A percentile compares a stretch with the other conserved stretches of the same genome.
phyloP scores from a whole-genome alignment of 2,329 filamentous ascomycete genomes.

The Stagonosporopsis tanaceti region DNA sequence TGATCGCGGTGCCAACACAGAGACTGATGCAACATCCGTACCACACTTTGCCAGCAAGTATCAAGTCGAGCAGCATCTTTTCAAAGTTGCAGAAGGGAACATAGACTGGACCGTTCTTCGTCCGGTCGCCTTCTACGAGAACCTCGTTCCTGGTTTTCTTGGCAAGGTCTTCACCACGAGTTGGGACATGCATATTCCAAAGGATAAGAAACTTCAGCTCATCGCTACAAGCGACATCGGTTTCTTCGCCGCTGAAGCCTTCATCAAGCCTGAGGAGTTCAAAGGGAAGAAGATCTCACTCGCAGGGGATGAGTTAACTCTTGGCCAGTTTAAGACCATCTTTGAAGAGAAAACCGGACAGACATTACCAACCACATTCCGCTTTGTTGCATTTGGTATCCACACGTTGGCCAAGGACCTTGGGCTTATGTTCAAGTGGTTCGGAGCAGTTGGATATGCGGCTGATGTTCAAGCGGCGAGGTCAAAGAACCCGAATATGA shows the following conservation, averaged over 20 bases:
- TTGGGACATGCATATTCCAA: constrained; percentile 43
- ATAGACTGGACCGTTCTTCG: constrained; percentile 68
- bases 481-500: constrained; percentile 53
- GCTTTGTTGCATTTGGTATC: constrained; percentile 40
- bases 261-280: constrained; percentile 52
- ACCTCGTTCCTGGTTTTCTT: constrained; percentile 55
- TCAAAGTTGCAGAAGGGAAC: constrained; percentile 43
- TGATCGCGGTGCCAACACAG: constrained; percentile 52
- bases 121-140: constrained; percentile 68
- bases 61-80: constrained; percentile 66
- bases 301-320: constrained; percentile 60
- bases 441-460: constrained; percentile 52
- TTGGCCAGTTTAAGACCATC: constrained; percentile 48
- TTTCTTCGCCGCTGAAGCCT: constrained; percentile 56
- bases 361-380: constrained; percentile 52
- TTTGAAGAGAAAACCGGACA: constrained; percentile 56
- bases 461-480: constrained; percentile 53
- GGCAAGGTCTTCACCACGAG: constrained; percentile 56
- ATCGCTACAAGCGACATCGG: constrained; percentile 57
- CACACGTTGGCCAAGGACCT: constrained; percentile 50
- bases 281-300: constrained; percentile 53
- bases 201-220: constrained; percentile 45
- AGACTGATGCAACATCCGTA: constrained; percentile 61
- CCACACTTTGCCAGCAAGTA: constrained; percentile 70
- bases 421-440: constrained; percentile 58